A percentile compares a stretch with the other conserved stretches of the same genome.
phyloP scores from a whole-genome alignment of 2,329 filamentous ascomycete species.

The Diplodia seriata region DNA sequence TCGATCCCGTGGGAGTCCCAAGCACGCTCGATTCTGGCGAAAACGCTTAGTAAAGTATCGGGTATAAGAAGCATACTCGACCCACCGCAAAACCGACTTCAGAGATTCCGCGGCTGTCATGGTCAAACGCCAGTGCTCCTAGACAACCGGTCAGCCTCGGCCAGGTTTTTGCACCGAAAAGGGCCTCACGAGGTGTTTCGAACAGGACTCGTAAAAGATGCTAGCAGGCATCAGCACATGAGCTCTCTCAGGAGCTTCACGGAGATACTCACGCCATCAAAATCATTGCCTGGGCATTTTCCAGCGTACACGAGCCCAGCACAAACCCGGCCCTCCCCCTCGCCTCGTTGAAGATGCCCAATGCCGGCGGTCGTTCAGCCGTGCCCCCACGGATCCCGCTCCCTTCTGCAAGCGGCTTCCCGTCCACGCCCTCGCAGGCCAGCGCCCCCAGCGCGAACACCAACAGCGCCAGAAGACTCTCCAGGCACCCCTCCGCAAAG shows the following conservation, averaged over 20 bases:
- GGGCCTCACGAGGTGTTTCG: neutral
- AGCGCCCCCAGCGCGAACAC: slow-evolving; percentile 22
- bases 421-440: slow-evolving; percentile 9
- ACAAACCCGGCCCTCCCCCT: slow-evolving; percentile 1
- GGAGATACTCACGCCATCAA: slow-evolving; percentile 3
- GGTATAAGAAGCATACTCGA: too few relatives aligned
- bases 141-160: neutral
- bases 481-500: neutral
- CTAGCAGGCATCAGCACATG: neutral
- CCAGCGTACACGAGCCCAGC: neutral
- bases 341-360: slow-evolving; percentile 16
- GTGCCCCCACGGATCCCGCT: neutral
- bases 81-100: slow-evolving; percentile 1
- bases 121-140: slow-evolving; percentile 8
- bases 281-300: neutral
- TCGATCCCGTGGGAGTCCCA: slow-evolving; percentile 12
- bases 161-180: accelerated
- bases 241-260: neutral
- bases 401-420: neutral
- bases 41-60: too few relatives aligned
- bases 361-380: neutral
- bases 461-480: neutral
- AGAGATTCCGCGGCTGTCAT: neutral
- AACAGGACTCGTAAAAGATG: slow-evolving; percentile 1
- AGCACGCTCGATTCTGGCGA: neutral